Percentiles rank a stretch among this genome's conserved stretches.
These are phyloP conservation scores for Magnaporthiopsis rhizophila DNA, from an alignment of 2,329 filamentous ascomycete species.

Conservation along the genomic window DNA sequence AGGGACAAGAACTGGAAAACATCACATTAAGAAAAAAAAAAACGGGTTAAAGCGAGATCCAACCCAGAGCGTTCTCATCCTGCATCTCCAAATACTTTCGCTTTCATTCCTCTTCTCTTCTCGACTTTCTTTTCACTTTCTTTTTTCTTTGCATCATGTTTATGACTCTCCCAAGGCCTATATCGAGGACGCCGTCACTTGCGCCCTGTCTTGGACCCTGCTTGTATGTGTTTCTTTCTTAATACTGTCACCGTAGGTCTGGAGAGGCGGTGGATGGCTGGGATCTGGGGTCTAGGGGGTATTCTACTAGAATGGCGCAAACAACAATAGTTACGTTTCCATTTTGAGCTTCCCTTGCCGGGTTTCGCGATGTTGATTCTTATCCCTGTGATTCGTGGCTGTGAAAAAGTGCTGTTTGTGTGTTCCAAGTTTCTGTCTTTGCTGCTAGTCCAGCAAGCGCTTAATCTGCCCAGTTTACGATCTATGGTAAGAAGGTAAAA, in stretches of 20 bases:
- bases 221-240: constrained; percentile 1
- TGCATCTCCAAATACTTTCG: background rate
- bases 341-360: background rate
- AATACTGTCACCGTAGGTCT: background rate
- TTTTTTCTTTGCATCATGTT: background rate
- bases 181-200: background rate
- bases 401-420: too few relatives aligned
- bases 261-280: background rate
- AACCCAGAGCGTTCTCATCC: background rate
- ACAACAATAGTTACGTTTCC: background rate
- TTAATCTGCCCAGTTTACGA: too few relatives aligned
- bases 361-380: background rate
- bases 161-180: background rate
- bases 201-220: constrained; percentile 17
- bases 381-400: background rate
- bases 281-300: background rate
- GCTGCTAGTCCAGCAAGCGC: too few relatives aligned
- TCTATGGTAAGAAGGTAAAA: too few relatives aligned
- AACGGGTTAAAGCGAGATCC: background rate
- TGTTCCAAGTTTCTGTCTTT: too few relatives aligned
- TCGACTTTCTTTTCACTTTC: background rate
- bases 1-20: background rate
- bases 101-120: background rate
- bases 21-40: background rate
- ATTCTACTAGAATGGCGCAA: background rate